phyloP scores from a whole-genome alignment of 257 asterid genomes.

The Haberlea rhodopensis region DNA sequence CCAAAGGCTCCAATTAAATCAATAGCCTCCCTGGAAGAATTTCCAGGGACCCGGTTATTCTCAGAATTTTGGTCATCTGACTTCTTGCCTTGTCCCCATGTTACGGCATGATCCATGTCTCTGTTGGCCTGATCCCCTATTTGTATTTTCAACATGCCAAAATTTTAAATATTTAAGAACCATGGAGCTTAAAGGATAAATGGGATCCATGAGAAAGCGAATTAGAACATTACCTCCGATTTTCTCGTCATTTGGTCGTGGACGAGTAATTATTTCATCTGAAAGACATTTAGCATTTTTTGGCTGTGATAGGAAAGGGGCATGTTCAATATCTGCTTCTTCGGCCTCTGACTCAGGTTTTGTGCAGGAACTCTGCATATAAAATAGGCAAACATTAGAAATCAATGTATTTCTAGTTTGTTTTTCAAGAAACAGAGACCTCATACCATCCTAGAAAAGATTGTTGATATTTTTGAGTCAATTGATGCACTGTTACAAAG shows the following conservation, averaged over 20 bases:
- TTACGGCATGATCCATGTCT: conserved; percentile 25
- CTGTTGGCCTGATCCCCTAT: conserved; percentile 24
- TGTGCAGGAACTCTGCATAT: conserved; percentile 79
- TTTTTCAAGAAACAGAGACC: not conserved
- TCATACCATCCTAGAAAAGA: not conserved
- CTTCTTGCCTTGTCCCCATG: conserved; percentile 32
- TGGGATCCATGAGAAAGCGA: conserved; percentile 6
- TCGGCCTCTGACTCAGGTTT: conserved; percentile 61
- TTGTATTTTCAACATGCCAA: conserved; percentile 28
- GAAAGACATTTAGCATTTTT: conserved; percentile 34
- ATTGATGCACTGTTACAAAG: not conserved
- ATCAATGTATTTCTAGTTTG: not conserved
- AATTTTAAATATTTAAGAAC: conserved; percentile 17
- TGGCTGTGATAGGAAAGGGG: conserved; percentile 31
- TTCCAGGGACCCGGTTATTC: conserved; percentile 28
- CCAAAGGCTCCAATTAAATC: conserved; percentile 84
- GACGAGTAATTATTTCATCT: conserved; percentile 25
- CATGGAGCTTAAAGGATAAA: conserved; percentile 7
- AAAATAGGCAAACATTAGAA: conserved; percentile 1
- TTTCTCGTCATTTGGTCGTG: conserved; percentile 31
- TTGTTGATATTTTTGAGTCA: not conserved
- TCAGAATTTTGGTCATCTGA: conserved; percentile 32
- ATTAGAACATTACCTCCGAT: conserved; percentile 35
- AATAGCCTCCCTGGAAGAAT: conserved; percentile 59
- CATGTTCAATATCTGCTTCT: conserved; percentile 38